phyloP scores from a whole-genome alignment of 2,329 filamentous ascomycete species.

The Fusarium napiforme region DNA sequence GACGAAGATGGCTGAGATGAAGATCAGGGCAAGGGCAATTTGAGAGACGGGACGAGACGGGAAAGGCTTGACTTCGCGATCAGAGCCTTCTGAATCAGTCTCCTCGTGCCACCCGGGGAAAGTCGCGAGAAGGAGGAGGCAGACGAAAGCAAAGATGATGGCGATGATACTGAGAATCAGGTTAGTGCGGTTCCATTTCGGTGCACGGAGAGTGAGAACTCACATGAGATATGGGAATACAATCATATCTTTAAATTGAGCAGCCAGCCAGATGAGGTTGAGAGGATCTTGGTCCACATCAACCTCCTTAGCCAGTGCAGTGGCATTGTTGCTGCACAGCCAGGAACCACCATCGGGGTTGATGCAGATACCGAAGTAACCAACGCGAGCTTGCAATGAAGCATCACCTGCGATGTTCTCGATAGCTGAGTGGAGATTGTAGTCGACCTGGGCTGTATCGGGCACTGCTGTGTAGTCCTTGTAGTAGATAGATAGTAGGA shows the following conservation, averaged over 20 bases:
- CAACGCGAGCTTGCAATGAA: slow-evolving; percentile 87
- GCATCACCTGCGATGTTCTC: slow-evolving; percentile 89
- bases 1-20: slow-evolving; percentile 76
- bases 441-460: slow-evolving; percentile 89
- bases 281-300: slow-evolving; percentile 92
- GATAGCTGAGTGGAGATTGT: slow-evolving; percentile 85
- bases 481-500: slow-evolving; percentile 98
- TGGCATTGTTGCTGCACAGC: slow-evolving; percentile 97
- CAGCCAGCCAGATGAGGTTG: slow-evolving; percentile 96
- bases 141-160: slow-evolving; percentile 96
- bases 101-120: slow-evolving; percentile 99
- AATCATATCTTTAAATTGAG: slow-evolving; percentile 98
- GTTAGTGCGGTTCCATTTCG: neutral
- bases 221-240: slow-evolving; percentile 97
- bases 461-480: slow-evolving; percentile 84
- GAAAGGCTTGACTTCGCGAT: slow-evolving; percentile 93
- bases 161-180: slow-evolving; percentile 80
- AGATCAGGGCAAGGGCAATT: slow-evolving; percentile 92
- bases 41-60: slow-evolving; percentile 93
- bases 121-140: slow-evolving; percentile 92
- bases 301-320: slow-evolving; percentile 88
- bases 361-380: slow-evolving; percentile 98
- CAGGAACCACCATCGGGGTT: slow-evolving; percentile 90
- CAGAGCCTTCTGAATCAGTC: slow-evolving; percentile 80
- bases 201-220: slow-evolving; percentile 50